phyloP scores from a whole-genome alignment of 352 stramenopile genomes.

The Globisporangium iwayamae region DNA sequence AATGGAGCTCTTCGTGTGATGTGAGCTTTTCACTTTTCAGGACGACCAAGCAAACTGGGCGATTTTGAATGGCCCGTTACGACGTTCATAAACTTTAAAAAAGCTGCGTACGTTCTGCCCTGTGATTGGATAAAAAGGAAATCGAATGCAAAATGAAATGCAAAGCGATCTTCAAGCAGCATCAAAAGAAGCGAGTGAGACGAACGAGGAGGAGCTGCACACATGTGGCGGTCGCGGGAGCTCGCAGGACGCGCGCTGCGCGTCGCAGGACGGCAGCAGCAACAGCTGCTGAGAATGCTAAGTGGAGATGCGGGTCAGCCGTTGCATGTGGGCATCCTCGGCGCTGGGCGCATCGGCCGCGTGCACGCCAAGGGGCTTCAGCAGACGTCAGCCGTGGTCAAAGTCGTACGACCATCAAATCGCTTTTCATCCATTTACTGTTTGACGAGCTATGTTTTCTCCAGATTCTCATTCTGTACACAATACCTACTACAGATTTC shows the following conservation, averaged over 20 bases:
- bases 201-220: constrained; percentile 4
- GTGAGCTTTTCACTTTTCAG: constrained; percentile 1
- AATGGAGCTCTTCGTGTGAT: background rate
- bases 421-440: background rate
- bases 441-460: background rate
- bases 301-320: background rate
- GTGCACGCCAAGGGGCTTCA: constrained; percentile 54
- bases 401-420: constrained; percentile 2
- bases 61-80: background rate
- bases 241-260: background rate
- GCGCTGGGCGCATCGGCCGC: constrained; percentile 60
- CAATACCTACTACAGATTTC: constrained; percentile 25
- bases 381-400: constrained; percentile 17
- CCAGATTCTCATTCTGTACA: background rate
- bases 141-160: background rate
- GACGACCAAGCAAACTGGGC: constrained; percentile 6
- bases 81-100: constrained; percentile 8
- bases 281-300: background rate
- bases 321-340: constrained; percentile 64
- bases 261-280: background rate
- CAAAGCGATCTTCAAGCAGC: constrained; percentile 6
- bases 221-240: constrained; percentile 1
- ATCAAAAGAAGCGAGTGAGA: background rate
- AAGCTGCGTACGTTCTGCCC: background rate
- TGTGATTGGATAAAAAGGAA: no score